Evolutionary conservation across 371 early-diverging fungal genomes (phyloP).

Genomic region (Mortierella sp.): DNA sequence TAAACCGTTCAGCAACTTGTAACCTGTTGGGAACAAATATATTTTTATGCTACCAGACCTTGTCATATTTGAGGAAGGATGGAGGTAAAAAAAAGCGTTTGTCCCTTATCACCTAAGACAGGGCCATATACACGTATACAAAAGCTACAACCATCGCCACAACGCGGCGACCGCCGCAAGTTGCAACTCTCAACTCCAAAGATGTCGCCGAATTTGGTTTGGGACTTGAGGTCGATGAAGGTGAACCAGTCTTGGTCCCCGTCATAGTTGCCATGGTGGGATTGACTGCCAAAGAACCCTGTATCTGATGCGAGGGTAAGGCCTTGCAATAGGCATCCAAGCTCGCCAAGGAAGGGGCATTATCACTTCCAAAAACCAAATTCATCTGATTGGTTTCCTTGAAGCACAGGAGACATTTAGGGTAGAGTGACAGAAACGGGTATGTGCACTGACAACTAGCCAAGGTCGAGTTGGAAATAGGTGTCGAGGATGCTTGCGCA

Average conservation of each 20-base stretch:
- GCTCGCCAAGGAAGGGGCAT: conserved; percentile 16
- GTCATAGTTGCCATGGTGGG: neutral
- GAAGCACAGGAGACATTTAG: conserved; percentile 35
- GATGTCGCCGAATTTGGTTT: conserved; percentile 19
- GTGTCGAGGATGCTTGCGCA: neutral
- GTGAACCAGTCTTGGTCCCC: too few relatives aligned
- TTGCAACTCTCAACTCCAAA: conserved; percentile 1
- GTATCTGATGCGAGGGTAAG: neutral
- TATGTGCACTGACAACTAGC: conserved; percentile 37
- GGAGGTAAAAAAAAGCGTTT: too few relatives aligned
- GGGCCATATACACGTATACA: neutral
- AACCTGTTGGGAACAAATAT: too few relatives aligned
- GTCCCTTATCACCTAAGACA: neutral
- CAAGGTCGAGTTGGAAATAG: conserved; percentile 41
- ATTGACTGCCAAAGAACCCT: neutral
- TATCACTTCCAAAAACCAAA: conserved; percentile 28
- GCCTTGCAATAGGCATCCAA: conserved; percentile 27
- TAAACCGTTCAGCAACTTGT: too few relatives aligned
- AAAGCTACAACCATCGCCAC: neutral
- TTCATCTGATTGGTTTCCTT: conserved; percentile 36
- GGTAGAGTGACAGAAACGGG: conserved; percentile 26
- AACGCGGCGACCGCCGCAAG: neutral
- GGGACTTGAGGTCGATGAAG: too few relatives aligned
- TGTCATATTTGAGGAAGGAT: too few relatives aligned
- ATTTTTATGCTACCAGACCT: too few relatives aligned